Conservation (phyloP, 352 stramenopile species). For the Phytophthora meadii region DNA sequence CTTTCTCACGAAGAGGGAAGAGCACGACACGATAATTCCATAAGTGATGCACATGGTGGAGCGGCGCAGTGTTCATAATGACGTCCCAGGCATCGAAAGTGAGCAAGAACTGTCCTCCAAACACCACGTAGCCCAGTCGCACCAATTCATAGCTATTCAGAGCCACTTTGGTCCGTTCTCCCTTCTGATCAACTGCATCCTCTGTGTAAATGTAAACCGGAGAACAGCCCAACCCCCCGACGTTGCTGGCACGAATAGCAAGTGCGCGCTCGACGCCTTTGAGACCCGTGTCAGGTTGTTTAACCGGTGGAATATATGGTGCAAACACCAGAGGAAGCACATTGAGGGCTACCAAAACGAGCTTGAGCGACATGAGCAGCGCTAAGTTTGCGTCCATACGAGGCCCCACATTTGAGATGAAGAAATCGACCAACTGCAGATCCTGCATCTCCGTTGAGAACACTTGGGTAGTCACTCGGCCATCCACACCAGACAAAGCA, state of each 20-base stretch:
- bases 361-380: slow-evolving; percentile 52
- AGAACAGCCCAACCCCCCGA: slow-evolving; percentile 32
- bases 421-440: slow-evolving; percentile 43
- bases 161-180: slow-evolving; percentile 12
- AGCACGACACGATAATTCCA: slow-evolving; percentile 43
- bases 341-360: slow-evolving; percentile 47
- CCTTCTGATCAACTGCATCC: slow-evolving; percentile 7
- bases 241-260: slow-evolving; percentile 33
- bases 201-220: slow-evolving; percentile 31
- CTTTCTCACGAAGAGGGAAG: slow-evolving; percentile 34
- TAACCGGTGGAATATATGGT: slow-evolving; percentile 29
- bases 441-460: slow-evolving; percentile 38
- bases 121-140: slow-evolving; percentile 45
- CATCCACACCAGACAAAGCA: slow-evolving; percentile 31
- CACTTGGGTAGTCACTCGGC: slow-evolving; percentile 40
- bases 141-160: slow-evolving; percentile 50
- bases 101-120: slow-evolving; percentile 33
- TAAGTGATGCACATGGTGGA: slow-evolving; percentile 31
- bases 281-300: slow-evolving; percentile 25
- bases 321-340: slow-evolving; percentile 42
- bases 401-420: slow-evolving; percentile 36
- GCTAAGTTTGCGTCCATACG: slow-evolving; percentile 41
- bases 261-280: slow-evolving; percentile 37
- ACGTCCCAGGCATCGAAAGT: slow-evolving; percentile 43
- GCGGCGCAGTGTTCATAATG: slow-evolving; percentile 23